Evolutionary conservation across 2,329 filamentous ascomycete species (phyloP).

Genomic region (Hirsutella minnesotensis): DNA sequence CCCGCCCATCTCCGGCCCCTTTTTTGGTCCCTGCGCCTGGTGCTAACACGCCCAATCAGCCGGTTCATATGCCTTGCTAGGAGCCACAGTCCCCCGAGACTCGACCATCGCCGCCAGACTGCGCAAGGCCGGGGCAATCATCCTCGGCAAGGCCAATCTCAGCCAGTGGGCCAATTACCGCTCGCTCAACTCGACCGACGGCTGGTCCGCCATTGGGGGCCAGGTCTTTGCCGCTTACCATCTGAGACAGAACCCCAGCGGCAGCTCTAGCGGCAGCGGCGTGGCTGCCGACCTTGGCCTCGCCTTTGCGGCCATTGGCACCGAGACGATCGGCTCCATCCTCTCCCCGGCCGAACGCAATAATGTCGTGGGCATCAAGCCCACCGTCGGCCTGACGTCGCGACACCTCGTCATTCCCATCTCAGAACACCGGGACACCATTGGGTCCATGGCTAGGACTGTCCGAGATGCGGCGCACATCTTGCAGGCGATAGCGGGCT

Average conservation of each 20-base stretch:
- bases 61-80: constrained; percentile 46
- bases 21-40: background rate
- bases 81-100: constrained; percentile 41
- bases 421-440: constrained; percentile 47
- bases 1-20: no score
- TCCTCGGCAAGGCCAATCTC: constrained; percentile 53
- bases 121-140: constrained; percentile 44
- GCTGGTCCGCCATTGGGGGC: constrained; percentile 53
- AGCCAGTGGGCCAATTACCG: constrained; percentile 53
- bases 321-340: constrained; percentile 36
- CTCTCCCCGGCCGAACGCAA: background rate
- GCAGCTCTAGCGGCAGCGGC: constrained; percentile 49
- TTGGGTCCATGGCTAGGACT: constrained; percentile 50
- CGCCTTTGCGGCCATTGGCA: constrained; percentile 45
- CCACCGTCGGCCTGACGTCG: background rate
- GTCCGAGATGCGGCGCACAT: constrained; percentile 51
- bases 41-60: constrained; percentile 17
- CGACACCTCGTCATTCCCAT: constrained; percentile 35
- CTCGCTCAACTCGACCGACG: constrained; percentile 12
- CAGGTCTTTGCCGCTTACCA: constrained; percentile 51
- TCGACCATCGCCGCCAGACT: constrained; percentile 46
- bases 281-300: constrained; percentile 48
- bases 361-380: background rate
- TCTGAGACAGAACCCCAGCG: constrained; percentile 46
- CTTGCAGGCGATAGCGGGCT: constrained; percentile 50